Conservation (phyloP, 1,284 basidiomycete species). For the Xerocomus amazonicus region DNA sequence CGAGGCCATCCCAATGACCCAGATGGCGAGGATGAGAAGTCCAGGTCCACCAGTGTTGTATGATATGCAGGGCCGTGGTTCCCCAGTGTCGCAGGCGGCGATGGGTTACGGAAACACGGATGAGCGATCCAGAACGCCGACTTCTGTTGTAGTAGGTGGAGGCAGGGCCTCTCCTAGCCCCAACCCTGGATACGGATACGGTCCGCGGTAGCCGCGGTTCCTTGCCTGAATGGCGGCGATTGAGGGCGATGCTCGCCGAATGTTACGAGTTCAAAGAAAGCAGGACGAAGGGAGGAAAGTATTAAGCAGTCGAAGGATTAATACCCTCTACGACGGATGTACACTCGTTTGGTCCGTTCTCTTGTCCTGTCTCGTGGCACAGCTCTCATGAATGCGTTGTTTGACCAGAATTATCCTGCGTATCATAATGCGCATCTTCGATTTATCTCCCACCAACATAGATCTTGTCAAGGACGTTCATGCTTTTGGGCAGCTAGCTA, state of each 20-base stretch:
- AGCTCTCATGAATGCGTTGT: constrained; percentile 6
- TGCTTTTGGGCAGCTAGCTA: constrained; percentile 20
- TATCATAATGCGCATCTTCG: constrained; percentile 18
- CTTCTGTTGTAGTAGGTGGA: constrained; percentile 29
- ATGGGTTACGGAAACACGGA: constrained; percentile 28
- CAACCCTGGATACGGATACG: constrained; percentile 42
- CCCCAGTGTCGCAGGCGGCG: constrained; percentile 39
- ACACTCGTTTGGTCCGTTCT: constrained; percentile 26
- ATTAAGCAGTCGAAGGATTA: constrained; percentile 14
- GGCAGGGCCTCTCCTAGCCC: constrained; percentile 47
- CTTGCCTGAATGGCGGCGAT: background rate
- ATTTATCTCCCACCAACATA: constrained; percentile 18
- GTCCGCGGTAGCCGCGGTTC: constrained; percentile 19
- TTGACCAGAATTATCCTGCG: constrained; percentile 8
- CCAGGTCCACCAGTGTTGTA: constrained; percentile 43
- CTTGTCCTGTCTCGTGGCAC: constrained; percentile 1
- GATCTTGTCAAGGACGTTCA: constrained; percentile 19
- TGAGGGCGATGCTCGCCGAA: background rate
- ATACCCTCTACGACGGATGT: constrained; percentile 20
- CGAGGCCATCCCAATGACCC: constrained; percentile 76
- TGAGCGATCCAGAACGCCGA: constrained; percentile 35
- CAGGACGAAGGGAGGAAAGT: constrained; percentile 9
- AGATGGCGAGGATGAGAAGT: constrained; percentile 51
- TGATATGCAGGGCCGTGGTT: constrained; percentile 32
- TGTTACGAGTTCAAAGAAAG: constrained; percentile 10